Conservation (phyloP, 2,329 filamentous ascomycete species). For the Fusarium caatingaense region DNA sequence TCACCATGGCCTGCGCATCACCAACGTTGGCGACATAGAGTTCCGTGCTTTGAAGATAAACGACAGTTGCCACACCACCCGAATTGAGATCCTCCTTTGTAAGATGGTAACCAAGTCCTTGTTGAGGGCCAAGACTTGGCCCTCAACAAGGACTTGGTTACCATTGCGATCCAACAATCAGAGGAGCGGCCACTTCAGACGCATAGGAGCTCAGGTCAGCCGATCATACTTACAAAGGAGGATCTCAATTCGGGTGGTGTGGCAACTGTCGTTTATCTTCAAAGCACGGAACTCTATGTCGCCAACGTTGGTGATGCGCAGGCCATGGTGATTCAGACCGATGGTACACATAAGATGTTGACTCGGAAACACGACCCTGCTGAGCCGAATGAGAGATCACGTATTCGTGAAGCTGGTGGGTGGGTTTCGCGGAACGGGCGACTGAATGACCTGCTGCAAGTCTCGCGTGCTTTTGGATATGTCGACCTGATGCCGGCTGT, state of each 20-base stretch:
- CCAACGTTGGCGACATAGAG: slow-evolving; percentile 96
- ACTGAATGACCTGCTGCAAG: slow-evolving; percentile 89
- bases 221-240: slow-evolving; percentile 85
- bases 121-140: too few species aligned
- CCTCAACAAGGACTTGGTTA: slow-evolving; percentile 94
- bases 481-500: slow-evolving; percentile 92
- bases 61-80: slow-evolving; percentile 90
- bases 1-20: slow-evolving; percentile 93
- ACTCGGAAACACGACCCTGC: slow-evolving; percentile 95
- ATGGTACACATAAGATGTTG: slow-evolving; percentile 83
- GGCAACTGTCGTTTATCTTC: slow-evolving; percentile 90
- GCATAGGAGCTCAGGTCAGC: slow-evolving; percentile 77
- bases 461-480: slow-evolving; percentile 95
- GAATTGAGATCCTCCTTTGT: slow-evolving; percentile 90
- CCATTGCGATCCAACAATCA: slow-evolving; percentile 81
- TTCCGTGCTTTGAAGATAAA: slow-evolving; percentile 90
- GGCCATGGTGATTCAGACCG: slow-evolving; percentile 92
- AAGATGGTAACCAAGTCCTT: too few species aligned
- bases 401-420: slow-evolving; percentile 93
- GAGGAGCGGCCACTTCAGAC: slow-evolving; percentile 76
- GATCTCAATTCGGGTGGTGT: slow-evolving; percentile 92
- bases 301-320: slow-evolving; percentile 97
- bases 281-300: slow-evolving; percentile 89
- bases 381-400: slow-evolving; percentile 82
- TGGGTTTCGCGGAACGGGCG: slow-evolving; percentile 96